Evolutionary conservation across 345 rosid genomes (phyloP).

Genomic region (Citrus sp.): DNA sequence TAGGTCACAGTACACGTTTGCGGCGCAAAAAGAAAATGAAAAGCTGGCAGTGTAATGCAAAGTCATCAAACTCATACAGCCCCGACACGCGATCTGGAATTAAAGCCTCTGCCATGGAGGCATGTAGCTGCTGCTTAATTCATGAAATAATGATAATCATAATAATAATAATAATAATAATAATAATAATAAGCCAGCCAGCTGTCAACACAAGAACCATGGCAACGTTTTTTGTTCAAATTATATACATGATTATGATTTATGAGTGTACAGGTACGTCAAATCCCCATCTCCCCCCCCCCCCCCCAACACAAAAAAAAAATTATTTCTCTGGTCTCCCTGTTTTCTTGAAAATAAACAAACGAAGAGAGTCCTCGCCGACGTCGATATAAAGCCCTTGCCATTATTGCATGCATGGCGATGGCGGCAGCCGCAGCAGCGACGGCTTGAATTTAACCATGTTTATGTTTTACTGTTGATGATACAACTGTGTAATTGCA

Average conservation of each 20-base stretch:
- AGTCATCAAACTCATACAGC: constrained; percentile 6
- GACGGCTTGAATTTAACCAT: background rate
- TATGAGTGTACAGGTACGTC: background rate
- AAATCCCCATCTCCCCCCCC: too few relatives aligned
- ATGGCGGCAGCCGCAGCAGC: background rate
- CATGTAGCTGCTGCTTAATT: too few relatives aligned
- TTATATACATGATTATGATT: background rate
- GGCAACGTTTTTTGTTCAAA: background rate
- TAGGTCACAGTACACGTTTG: constrained; percentile 15
- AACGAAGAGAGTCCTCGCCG: background rate
- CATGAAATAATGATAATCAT: too few relatives aligned
- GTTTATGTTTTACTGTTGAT: background rate
- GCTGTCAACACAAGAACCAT: constrained; percentile 18
- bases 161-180: background rate
- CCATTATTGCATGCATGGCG: background rate
- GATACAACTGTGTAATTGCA: too few relatives aligned
- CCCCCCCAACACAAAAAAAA: too few relatives aligned
- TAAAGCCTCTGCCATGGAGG: too few relatives aligned
- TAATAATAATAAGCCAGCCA: background rate
- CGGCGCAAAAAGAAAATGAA: constrained; percentile 23
- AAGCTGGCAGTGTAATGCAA: background rate
- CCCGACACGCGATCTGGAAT: constrained; percentile 24
- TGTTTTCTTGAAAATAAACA: background rate
- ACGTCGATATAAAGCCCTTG: background rate
- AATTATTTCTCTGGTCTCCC: background rate